Evolutionary conservation across 192 early-diverging fungal species (phyloP).

Genomic region (Gamsiella multidivaricata): DNA sequence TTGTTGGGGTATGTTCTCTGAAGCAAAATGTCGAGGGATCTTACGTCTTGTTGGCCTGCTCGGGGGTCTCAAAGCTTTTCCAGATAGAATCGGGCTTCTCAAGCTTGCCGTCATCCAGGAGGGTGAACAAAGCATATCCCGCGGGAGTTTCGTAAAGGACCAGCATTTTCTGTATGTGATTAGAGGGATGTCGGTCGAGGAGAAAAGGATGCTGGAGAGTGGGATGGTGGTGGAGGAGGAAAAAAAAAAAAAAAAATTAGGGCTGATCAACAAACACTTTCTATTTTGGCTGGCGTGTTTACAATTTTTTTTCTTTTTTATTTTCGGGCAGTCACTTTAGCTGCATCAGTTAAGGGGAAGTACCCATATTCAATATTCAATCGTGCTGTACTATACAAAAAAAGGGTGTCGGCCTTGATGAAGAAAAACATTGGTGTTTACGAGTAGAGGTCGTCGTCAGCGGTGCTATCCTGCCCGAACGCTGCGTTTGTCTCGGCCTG

Average conservation of each 20-base stretch:
- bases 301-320: constrained; percentile 23
- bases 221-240: not conserved
- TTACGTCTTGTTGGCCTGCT: constrained; percentile 88
- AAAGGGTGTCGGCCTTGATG: not conserved
- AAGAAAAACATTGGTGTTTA: constrained; percentile 53
- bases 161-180: constrained; percentile 70
- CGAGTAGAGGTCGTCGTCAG: constrained; percentile 86
- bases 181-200: constrained; percentile 24
- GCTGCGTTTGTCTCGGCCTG: constrained; percentile 56
- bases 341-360: constrained; percentile 2
- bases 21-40: constrained; percentile 24
- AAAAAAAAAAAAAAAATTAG: constrained; percentile 28
- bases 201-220: constrained; percentile 9
- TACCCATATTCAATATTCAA: not conserved
- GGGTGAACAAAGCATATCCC: constrained; percentile 97
- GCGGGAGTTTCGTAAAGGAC: constrained; percentile 98
- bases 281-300: constrained; percentile 1
- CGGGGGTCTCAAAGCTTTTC: constrained; percentile 91
- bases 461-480: constrained; percentile 71
- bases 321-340: constrained; percentile 3
- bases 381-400: not conserved
- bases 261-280: constrained; percentile 5
- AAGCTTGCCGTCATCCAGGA: constrained; percentile 90
- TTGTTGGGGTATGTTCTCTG: no score
- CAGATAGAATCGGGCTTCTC: constrained; percentile 86